These are phyloP conservation scores for Saccharomycopsis microspora DNA, from an alignment of 805 yeast genomes.

Conservation along the genomic window DNA sequence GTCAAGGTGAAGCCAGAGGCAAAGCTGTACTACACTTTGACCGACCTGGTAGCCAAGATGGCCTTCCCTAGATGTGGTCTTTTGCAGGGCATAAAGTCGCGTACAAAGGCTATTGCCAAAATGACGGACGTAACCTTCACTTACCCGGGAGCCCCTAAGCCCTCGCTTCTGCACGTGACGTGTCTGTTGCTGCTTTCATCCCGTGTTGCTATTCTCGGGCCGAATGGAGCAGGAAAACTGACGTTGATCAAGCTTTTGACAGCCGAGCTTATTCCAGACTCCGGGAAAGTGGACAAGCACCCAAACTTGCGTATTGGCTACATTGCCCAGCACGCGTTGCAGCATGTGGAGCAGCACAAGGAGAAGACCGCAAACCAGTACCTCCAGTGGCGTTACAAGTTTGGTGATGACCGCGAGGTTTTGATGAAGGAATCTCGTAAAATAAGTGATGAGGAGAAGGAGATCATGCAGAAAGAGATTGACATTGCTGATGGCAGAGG, in stretches of 20 bases:
- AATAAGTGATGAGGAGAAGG: slow-evolving; percentile 67
- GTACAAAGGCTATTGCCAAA: slow-evolving; percentile 86
- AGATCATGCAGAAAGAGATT: slow-evolving; percentile 63
- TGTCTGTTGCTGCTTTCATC: slow-evolving; percentile 93
- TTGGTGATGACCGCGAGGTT: slow-evolving; percentile 97
- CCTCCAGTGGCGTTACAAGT: slow-evolving; percentile 95
- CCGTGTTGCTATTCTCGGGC: slow-evolving; percentile 92
- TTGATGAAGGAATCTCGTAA: slow-evolving; percentile 87
- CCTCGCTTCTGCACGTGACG: slow-evolving; percentile 68
- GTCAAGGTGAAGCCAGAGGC: slow-evolving; percentile 94
- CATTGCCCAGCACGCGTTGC: slow-evolving; percentile 97
- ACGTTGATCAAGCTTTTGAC: slow-evolving; percentile 89
- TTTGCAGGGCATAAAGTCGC: slow-evolving; percentile 92
- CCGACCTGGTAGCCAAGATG: slow-evolving; percentile 91
- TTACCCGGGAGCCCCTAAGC: slow-evolving; percentile 83
- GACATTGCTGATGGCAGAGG: slow-evolving; percentile 84
- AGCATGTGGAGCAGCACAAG: slow-evolving; percentile 93
- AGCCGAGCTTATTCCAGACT: slow-evolving; percentile 78
- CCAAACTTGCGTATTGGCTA: slow-evolving; percentile 97
- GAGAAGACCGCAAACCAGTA: slow-evolving; percentile 97
- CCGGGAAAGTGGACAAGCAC: slow-evolving; percentile 92
- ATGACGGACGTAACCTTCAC: slow-evolving; percentile 76
- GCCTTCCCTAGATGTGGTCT: slow-evolving; percentile 98
- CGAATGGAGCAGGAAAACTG: slow-evolving; percentile 98
- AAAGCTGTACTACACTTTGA: slow-evolving; percentile 85